Conservation (phyloP, 106 monocot genomes). For the Phalaenopsis aphrodite region DNA sequence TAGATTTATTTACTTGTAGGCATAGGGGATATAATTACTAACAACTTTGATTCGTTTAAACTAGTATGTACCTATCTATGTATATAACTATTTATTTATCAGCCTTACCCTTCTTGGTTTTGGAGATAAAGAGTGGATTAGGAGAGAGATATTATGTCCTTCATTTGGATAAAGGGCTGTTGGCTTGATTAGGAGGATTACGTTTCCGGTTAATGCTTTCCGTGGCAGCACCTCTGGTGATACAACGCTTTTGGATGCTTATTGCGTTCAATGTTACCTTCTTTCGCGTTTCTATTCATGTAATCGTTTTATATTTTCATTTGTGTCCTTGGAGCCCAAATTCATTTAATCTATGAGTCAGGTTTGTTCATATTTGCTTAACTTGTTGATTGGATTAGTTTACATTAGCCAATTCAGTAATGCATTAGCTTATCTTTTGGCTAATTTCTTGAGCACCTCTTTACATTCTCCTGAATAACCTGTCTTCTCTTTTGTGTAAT, state of each 20-base stretch:
- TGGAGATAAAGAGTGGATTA: neutral
- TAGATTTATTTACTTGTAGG: neutral
- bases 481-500: no score
- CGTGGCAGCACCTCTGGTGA: neutral
- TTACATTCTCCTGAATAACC: neutral
- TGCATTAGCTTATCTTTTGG: neutral
- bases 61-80: neutral
- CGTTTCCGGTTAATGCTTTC: neutral
- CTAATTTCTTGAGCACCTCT: neutral
- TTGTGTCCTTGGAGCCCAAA: neutral
- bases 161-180: neutral
- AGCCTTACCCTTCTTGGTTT: neutral
- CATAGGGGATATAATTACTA: neutral
- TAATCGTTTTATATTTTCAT: no score
- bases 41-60: neutral
- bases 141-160: neutral
- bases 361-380: neutral
- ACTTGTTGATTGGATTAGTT: constrained; percentile 1
- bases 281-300: neutral
- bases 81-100: no score
- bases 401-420: constrained; percentile 2
- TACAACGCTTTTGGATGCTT: neutral
- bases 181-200: neutral
- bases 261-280: neutral
- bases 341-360: neutral